Base-by-base conservation (phyloP, 352 stramenopile species). In the Phytophthora citrophthora region DNA sequence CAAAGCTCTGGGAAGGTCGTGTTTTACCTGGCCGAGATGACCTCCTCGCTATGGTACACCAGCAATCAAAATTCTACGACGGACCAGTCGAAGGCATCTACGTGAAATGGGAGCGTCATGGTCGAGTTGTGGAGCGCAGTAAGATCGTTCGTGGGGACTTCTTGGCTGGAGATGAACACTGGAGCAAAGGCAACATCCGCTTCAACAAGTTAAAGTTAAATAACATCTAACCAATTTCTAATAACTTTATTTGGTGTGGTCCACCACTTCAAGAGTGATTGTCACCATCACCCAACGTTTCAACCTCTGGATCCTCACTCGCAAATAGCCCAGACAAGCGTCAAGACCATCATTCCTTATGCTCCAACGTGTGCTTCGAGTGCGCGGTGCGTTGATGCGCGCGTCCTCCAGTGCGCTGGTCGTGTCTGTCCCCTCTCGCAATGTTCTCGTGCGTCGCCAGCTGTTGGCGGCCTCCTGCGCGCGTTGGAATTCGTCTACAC, bases 111-210 rank as follows among this genome's bases (percentile, higher is more conserved):
- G 79, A 89, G 40, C 44, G 54, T 4, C 54, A 61, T 5, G 75
- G 72, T 9, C 53, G 49, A 27, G 74, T 92, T 32, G 68, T 68
- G 39, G 76, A 86, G 26, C 74, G 80, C 23, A 73, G 70, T 32
- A 92, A 92, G 56, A 61, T 92, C 51, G 81, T 90, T 26, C 81
- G 83, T 18, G 74, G 64, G 13, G 73, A 92, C 70, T 92, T 92
- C 52, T 65, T 92, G 16, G 58, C 57, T 3, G 83, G 83, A 8
- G 86, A 87, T 59, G 79, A 81, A 36, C 79, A 89, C 68, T 92
- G 83, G 83, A 86, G 70, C 12, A 59, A 70, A 29, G 74, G 69
- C 4, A 61, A 49, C 13, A 68, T 86, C 41, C 74, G 48, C 31
- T 74, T 88, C 55, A 87, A 90, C 47, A 60, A 76, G n/a, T 26